Evolutionary conservation across 192 early-diverging fungal genomes (phyloP).

Genomic region (Mortierella alpina): DNA sequence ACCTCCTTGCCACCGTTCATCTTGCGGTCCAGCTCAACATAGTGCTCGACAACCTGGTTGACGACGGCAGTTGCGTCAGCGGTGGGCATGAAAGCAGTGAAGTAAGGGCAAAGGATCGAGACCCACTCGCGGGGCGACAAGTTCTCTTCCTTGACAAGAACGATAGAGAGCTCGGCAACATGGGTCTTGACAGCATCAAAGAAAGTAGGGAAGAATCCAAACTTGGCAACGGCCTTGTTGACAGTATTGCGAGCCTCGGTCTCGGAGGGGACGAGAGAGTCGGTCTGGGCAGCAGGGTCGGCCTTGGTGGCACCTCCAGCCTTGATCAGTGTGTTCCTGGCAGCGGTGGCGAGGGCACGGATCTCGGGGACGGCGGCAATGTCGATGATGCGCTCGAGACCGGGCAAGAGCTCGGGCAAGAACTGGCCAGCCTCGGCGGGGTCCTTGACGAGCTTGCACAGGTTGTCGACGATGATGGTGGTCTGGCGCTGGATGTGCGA

Average conservation of each 20-base stretch:
- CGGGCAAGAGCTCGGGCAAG: constrained; percentile 81
- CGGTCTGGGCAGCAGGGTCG: constrained; percentile 29
- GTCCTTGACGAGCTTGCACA: constrained; percentile 88
- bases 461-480: constrained; percentile 88
- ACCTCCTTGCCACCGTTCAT: constrained; percentile 55
- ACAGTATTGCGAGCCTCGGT: constrained; percentile 61
- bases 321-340: constrained; percentile 73
- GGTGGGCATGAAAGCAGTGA: constrained; percentile 68
- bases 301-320: constrained; percentile 64
- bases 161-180: constrained; percentile 46
- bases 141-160: constrained; percentile 61
- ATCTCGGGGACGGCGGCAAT: constrained; percentile 82
- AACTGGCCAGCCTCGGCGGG: constrained; percentile 84
- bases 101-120: constrained; percentile 66
- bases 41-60: constrained; percentile 62
- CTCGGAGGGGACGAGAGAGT: constrained; percentile 45
- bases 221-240: constrained; percentile 54
- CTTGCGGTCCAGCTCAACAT: constrained; percentile 60
- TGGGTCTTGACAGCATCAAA: constrained; percentile 61
- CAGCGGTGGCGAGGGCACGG: constrained; percentile 75
- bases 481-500: constrained; percentile 78
- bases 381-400: constrained; percentile 81
- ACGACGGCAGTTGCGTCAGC: constrained; percentile 65
- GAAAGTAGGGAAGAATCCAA: constrained; percentile 60
- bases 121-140: constrained; percentile 59